Base-by-base conservation (phyloP, 2,329 filamentous ascomycete species). In the Cladophialophora psammophila region DNA sequence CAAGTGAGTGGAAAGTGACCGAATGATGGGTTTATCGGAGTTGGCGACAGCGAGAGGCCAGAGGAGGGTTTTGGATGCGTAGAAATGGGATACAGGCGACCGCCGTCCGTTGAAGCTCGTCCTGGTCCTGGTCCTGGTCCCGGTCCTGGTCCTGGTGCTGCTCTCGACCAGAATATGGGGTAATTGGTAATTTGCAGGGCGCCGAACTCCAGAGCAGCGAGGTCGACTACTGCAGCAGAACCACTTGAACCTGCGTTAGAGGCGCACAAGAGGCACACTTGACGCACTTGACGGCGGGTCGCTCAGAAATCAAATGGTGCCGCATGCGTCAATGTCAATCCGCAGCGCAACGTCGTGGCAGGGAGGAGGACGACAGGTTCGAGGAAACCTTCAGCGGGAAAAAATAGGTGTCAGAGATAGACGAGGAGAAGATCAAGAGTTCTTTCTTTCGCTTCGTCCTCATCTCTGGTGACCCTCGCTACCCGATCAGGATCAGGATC, bases 231-330 rank as follows among this genome's bases (percentile, higher is more conserved):
- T 61, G 59, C 59, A 61, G 5, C 26, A 52, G 52, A 50, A 53
- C 60, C 58, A 60, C 18, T 32, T 61, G 38, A 52, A 63, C 60
- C 60, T 63, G 60, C 60, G 60, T 63, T 63, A 63, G 60, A 48
- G 60, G 60, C 60, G 45, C 45, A 3, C 40, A 42, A 12, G 40
- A 42, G 53, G 53, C 53, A 36, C 32, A 35, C 10, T 56, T n/a
- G 55, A 40, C 32, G 2, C 34, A 18, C 34, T 32, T 60, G 59
- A 53, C 59, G 53, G 59, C 59, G n/a, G 59, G 18, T 31, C 18
- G 34, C 18, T 40, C 32, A 15, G 35, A 34, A 45, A 15, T 34
- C 38, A 32, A 61, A 53, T 32, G 8, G 12, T n/a, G 59, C 45
- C 45, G 26, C 42, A 52, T 53, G 59, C 45, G 45, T 50, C 45